Conservation (phyloP, 1,284 basidiomycete genomes). For the Wallemia mellicola region DNA sequence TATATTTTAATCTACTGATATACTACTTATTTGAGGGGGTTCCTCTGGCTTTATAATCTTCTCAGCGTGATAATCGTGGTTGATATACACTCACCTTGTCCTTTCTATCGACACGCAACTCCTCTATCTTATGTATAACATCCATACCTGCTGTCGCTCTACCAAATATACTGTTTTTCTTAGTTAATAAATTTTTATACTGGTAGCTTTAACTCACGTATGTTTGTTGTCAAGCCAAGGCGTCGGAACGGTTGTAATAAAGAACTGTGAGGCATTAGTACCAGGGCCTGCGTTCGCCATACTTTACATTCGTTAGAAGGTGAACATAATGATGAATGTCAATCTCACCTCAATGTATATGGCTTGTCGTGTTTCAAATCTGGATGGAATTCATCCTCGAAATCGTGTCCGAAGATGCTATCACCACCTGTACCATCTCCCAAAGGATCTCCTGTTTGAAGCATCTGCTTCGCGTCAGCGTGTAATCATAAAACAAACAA, state of each 20-base stretch:
- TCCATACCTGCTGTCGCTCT: constrained; percentile 22
- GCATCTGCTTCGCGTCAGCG: constrained; percentile 27
- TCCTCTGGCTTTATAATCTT: background rate
- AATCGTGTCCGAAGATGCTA: constrained; percentile 75
- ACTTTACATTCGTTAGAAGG: constrained; percentile 31
- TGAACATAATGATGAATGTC: constrained; percentile 35
- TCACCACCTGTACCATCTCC: constrained; percentile 94
- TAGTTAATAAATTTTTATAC: background rate
- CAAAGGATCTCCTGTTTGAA: constrained; percentile 88
- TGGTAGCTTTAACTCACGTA: constrained; percentile 14
- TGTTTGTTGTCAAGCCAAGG: constrained; percentile 51
- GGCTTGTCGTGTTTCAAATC: constrained; percentile 61
- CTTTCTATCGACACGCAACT: constrained; percentile 19
- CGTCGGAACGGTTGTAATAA: constrained; percentile 32
- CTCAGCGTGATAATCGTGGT: background rate
- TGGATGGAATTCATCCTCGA: constrained; percentile 83
- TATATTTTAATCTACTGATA: background rate
- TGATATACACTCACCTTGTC: constrained; percentile 10
- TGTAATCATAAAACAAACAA: background rate
- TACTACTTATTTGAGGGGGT: background rate
- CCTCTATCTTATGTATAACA: constrained; percentile 51
- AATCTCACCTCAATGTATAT: constrained; percentile 2
- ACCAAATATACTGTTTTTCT: constrained; percentile 22
- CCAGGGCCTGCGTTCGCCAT: constrained; percentile 94
- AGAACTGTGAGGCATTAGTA: constrained; percentile 34